Evolutionary conservation across 2,329 filamentous ascomycete genomes (phyloP), one percentile per base, ranked within the genome.

Genomic region (Fusarium sp.): DNA sequence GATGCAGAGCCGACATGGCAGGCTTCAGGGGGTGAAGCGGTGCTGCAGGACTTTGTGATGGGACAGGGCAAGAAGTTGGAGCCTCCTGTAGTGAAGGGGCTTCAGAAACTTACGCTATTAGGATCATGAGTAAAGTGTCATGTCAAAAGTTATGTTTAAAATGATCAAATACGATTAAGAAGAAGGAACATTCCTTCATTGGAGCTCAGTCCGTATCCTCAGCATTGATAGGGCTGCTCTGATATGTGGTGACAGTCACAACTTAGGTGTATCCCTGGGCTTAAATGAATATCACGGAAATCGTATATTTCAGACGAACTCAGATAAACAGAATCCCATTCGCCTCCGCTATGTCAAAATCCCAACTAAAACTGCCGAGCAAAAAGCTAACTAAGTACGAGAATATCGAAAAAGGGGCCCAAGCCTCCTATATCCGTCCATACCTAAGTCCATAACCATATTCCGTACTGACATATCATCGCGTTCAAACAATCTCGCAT

Each of bases 71-170:
- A 82, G 73, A 82, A 77, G 70, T 79, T 84, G 71, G 80, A 84
- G 57, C 79, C 84, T 35, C 86, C 86, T 24, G 76, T 83, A 13
- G 80, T 89, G n/a, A 80, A 78, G 41, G 77, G 75, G 4, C 79
- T 89, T 72, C 80, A 84, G 74, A 86, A 81, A 75, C 70, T 89
- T 53, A 81, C 83, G 16, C 75, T 89, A 23, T 69, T 89, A 38
- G 86, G 85, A 8, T 85, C 76, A 74, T 77, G 48, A 59, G 28
- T 24, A 42, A 12, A 50, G 33, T 49, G 11, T 16, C 57, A 31
- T 44, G 35, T 47, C 41, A 48, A 60, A 57, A 52, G 56, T 39
- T 59, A 52, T 37, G 42, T 62, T 61, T 53, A 50, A 33, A 54
- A 50, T 26, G 58, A 68, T 38, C 11, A 57, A 60, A 69, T 35